Conservation (phyloP, 768 basidiomycete species). For the Cyathus striatus region DNA sequence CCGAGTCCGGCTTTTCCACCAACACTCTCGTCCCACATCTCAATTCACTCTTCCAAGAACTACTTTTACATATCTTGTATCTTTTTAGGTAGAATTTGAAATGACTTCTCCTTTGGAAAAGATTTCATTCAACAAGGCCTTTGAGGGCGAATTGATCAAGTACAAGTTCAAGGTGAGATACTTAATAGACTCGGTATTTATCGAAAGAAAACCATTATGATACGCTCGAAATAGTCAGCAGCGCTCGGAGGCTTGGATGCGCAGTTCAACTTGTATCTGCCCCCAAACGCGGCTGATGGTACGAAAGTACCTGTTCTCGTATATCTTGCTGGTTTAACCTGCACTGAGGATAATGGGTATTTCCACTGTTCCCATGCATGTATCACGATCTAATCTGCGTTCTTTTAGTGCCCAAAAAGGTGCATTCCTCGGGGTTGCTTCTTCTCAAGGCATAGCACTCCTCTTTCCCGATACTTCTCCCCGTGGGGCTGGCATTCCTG, state of each 20-base stretch:
- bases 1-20: too few species aligned
- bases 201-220: too few species aligned
- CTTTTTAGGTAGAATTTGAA: too few species aligned
- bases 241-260: slow-evolving; percentile 66
- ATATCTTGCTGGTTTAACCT: slow-evolving; percentile 87
- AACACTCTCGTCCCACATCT: too few species aligned
- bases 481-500: slow-evolving; percentile 81
- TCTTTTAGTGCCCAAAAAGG: slow-evolving; percentile 83
- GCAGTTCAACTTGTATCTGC: slow-evolving; percentile 87
- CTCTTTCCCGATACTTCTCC: slow-evolving; percentile 97
- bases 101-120: too few species aligned
- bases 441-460: slow-evolving; percentile 81
- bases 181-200: too few species aligned
- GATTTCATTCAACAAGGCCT: slow-evolving; percentile 73
- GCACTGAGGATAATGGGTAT: slow-evolving; percentile 92
- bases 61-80: too few species aligned
- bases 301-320: slow-evolving; percentile 61
- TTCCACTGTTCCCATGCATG: slow-evolving; percentile 12
- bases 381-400: not conserved
- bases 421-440: slow-evolving; percentile 82
- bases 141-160: slow-evolving; percentile 77
- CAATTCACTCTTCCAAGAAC: too few species aligned
- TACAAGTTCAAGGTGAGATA: slow-evolving; percentile 77
- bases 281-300: slow-evolving; percentile 43
- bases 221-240: too few species aligned